A percentile compares a stretch with the other conserved stretches of the same genome.
phyloP scores from a whole-genome alignment of 1,284 basidiomycete genomes.

The Apiotrichum gamsii region DNA sequence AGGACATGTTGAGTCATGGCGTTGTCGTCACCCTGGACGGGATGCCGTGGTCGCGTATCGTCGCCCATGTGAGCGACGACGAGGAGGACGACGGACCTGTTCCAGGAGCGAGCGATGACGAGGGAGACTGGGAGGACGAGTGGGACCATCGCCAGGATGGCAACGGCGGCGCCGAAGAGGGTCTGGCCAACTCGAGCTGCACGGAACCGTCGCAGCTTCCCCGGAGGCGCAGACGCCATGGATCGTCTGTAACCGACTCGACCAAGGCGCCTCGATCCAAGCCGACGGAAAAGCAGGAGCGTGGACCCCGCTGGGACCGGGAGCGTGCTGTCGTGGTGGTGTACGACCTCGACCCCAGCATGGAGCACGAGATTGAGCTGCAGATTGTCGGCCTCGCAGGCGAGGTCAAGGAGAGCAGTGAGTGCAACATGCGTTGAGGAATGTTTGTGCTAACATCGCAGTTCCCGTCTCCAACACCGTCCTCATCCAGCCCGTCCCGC shows the following conservation, averaged over 20 bases:
- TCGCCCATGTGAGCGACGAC: slow-evolving; percentile 45
- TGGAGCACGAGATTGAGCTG: slow-evolving; percentile 47
- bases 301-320: slow-evolving; percentile 19
- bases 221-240: background rate
- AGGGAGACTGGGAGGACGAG: slow-evolving; percentile 20
- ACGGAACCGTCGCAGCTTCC: background rate
- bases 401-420: slow-evolving; percentile 27
- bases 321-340: slow-evolving; percentile 45
- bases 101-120: slow-evolving; percentile 3
- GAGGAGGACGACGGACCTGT: slow-evolving; percentile 19
- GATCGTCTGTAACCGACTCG: too few relatives aligned
- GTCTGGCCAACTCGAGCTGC: slow-evolving; percentile 10
- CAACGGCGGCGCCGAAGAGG: slow-evolving; percentile 9
- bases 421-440: slow-evolving; percentile 1
- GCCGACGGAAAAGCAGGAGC: background rate
- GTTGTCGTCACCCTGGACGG: slow-evolving; percentile 46
- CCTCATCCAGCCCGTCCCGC: slow-evolving; percentile 35
- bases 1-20: slow-evolving; percentile 44
- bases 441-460: slow-evolving; percentile 8
- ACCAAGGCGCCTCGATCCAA: background rate
- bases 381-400: slow-evolving; percentile 41
- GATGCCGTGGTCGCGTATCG: slow-evolving; percentile 44
- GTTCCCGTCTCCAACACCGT: slow-evolving; percentile 33
- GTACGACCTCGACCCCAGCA: slow-evolving; percentile 43
- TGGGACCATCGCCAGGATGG: slow-evolving; percentile 6